Conservation (phyloP, 371 early-diverging fungal species). For the Blakeslea trispora region DNA sequence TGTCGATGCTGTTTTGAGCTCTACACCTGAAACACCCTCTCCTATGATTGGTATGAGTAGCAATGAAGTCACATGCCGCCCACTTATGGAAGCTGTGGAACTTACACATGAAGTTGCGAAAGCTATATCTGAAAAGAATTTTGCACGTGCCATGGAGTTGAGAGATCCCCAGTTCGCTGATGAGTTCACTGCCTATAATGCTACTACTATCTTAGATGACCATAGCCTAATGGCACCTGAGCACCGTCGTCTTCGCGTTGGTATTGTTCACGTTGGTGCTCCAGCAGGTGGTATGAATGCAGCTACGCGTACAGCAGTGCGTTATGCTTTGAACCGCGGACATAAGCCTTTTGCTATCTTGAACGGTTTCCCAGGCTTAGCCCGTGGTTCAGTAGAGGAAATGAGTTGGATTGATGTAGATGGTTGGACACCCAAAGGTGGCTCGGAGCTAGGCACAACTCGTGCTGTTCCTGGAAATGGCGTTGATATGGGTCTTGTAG, state of each 20-base stretch:
- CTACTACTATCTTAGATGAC: constrained; percentile 49
- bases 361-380: constrained; percentile 95
- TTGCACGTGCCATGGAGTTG: constrained; percentile 87
- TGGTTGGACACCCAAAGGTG: constrained; percentile 93
- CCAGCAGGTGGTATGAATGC: constrained; percentile 99
- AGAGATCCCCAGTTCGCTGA: constrained; percentile 88
- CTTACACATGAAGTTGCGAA: constrained; percentile 90
- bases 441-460: constrained; percentile 95
- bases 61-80: constrained; percentile 80
- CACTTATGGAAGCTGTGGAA: constrained; percentile 93
- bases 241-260: constrained; percentile 77
- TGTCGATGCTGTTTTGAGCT: constrained; percentile 88
- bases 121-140: constrained; percentile 82
- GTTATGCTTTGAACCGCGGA: constrained; percentile 84
- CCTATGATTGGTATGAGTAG: constrained; percentile 91
- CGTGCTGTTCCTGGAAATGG: constrained; percentile 82
- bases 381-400: constrained; percentile 76
- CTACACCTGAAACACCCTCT: constrained; percentile 85
- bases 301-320: constrained; percentile 89
- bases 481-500: constrained; percentile 75
- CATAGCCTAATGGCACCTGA: constrained; percentile 30
- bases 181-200: constrained; percentile 64
- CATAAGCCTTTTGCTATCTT: constrained; percentile 80
- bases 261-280: constrained; percentile 93
- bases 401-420: constrained; percentile 86